phyloP scores from a whole-genome alignment of 2,329 filamentous ascomycete species.

The Reticulascus tulasneorum region DNA sequence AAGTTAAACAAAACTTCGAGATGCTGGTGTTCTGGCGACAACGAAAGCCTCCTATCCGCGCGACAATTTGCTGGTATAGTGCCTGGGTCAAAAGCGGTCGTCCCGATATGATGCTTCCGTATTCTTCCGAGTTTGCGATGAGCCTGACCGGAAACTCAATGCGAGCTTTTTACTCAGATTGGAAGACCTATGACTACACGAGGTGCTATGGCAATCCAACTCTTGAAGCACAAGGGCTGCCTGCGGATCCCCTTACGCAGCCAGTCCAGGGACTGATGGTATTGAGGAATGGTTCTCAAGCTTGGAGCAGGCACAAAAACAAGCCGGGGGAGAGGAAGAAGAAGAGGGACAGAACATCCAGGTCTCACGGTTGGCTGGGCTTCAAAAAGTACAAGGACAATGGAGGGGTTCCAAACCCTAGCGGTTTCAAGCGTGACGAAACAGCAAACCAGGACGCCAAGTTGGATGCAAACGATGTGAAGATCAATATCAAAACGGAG shows the following conservation, averaged over 20 bases:
- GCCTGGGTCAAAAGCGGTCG: not conserved
- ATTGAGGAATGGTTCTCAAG: constrained; percentile 1
- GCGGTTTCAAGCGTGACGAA: constrained; percentile 1
- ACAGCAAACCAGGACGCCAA: no score
- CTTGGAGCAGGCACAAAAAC: not conserved
- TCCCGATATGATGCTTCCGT: not conserved
- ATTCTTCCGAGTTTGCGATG: constrained; percentile 3
- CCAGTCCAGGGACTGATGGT: not conserved
- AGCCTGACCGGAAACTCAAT: not conserved
- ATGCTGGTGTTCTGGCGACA: constrained; percentile 1
- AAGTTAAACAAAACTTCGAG: not conserved
- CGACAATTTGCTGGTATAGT: constrained; percentile 2
- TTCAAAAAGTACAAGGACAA: not conserved
- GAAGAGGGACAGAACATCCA: not conserved
- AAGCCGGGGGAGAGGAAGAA: not conserved
- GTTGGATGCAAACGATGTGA: not conserved
- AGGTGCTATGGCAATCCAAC: not conserved
- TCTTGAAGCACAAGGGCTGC: not conserved
- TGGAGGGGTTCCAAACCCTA: not conserved
- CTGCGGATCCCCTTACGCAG: not conserved
- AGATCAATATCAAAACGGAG: not conserved
- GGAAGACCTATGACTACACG: constrained; percentile 6
- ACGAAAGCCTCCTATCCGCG: constrained; percentile 4
- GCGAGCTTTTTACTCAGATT: not conserved
- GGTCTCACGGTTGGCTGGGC: not conserved